These are phyloP conservation scores for Coelastrella sp. DNA, from an alignment of 139 green algal species.

Conservation along the genomic window DNA sequence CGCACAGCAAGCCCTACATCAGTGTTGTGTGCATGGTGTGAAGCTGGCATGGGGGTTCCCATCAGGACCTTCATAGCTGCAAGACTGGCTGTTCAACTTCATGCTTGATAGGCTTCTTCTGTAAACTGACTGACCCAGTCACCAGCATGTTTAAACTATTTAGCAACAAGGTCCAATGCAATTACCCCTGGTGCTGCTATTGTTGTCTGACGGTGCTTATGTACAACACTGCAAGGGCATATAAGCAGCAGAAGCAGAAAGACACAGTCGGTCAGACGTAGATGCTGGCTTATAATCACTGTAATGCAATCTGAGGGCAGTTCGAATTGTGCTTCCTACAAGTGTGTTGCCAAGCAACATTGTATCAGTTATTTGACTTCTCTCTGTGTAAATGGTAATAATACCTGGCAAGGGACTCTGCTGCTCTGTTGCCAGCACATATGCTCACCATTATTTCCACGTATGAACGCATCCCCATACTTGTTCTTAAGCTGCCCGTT, in stretches of 20 bases:
- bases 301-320: not conserved
- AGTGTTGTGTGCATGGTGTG: no score
- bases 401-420: not conserved
- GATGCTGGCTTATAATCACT: not conserved
- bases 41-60: no score
- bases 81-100: no score
- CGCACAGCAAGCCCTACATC: no score
- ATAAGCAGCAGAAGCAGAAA: not conserved
- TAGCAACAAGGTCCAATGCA: no score
- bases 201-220: conserved; percentile 71
- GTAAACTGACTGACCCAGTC: no score
- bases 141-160: no score
- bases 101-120: no score
- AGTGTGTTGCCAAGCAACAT: no score
- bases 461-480: conserved; percentile 99
- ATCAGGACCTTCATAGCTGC: no score
- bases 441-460: conserved; percentile 93
- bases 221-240: conserved; percentile 72
- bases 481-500: conserved; percentile 99
- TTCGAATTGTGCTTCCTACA: no score
- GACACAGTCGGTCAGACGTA: not conserved
- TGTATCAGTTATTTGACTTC: not conserved
- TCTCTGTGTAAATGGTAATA: not conserved
- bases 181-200: not conserved
- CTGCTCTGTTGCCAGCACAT: not conserved